A percentile compares a stretch with the other conserved stretches of the same genome.
Conservation (phyloP, 441 rosid species). For the Erodium texanum region DNA sequence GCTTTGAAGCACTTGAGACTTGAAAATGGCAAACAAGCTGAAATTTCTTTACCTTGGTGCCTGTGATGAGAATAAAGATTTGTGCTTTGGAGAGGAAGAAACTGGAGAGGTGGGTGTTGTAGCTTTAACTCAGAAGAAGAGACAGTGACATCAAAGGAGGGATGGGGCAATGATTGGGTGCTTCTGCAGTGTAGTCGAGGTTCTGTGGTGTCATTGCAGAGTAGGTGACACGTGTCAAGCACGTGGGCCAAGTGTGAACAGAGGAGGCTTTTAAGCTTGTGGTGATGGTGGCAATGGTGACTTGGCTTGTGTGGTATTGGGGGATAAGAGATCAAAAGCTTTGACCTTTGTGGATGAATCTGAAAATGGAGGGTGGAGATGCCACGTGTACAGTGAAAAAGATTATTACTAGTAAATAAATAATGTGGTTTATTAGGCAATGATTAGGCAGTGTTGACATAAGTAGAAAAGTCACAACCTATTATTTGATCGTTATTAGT, state of each 20-base stretch:
- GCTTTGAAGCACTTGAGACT: slow-evolving; percentile 1
- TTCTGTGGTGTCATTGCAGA: not conserved
- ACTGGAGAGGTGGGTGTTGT: too few relatives aligned
- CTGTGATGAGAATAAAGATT: not conserved
- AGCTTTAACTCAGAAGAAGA: too few relatives aligned
- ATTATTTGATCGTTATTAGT: not conserved
- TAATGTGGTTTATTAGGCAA: slow-evolving; percentile 8
- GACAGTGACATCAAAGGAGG: not conserved
- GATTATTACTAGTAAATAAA: not conserved
- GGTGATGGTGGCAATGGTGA: not conserved
- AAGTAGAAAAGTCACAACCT: not conserved
- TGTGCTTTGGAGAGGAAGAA: not conserved
- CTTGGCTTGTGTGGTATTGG: slow-evolving; percentile 2
- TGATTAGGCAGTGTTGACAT: slow-evolving; percentile 12
- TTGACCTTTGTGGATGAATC: slow-evolving; percentile 15
- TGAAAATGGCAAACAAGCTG: not conserved
- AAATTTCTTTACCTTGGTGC: not conserved
- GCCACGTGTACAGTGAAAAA: slow-evolving; percentile 18
- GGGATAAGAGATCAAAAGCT: slow-evolving; percentile 17
- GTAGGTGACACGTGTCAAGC: slow-evolving; percentile 18
- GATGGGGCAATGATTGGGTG: slow-evolving; percentile 5
- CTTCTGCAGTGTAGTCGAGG: slow-evolving; percentile 3
- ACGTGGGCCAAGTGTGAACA: not conserved
- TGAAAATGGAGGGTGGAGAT: slow-evolving; percentile 9
- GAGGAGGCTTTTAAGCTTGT: not conserved